Percentiles rank a stretch among this genome's conserved stretches.
Conservation (phyloP, 2,329 filamentous ascomycete genomes). For the Scedosporium apiospermum region DNA sequence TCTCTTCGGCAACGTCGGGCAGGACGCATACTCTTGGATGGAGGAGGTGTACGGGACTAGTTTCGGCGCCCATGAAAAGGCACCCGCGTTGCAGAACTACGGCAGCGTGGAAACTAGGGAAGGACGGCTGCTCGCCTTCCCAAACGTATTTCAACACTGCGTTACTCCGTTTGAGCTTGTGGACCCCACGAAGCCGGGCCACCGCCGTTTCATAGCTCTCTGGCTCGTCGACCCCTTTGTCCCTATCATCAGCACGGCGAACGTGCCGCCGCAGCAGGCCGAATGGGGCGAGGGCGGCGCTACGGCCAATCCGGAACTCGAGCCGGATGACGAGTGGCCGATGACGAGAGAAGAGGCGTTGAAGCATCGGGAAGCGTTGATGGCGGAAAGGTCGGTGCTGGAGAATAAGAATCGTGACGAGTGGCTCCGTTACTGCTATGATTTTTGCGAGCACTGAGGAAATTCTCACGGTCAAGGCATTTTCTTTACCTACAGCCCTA, state of each 20-base stretch:
- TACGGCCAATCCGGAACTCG: not conserved
- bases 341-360: not conserved
- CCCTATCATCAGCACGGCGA: constrained; percentile 23
- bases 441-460: not conserved
- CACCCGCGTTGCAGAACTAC: constrained; percentile 18
- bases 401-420: not conserved
- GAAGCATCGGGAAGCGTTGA: not conserved
- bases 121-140: constrained; percentile 16
- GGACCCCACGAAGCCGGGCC: constrained; percentile 37
- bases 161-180: constrained; percentile 34
- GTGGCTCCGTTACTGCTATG: not conserved
- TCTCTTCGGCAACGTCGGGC: not conserved
- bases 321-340: not conserved
- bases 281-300: constrained; percentile 17
- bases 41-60: constrained; percentile 10
- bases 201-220: constrained; percentile 41
- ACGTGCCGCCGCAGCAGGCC: constrained; percentile 22
- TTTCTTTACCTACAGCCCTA: no score
- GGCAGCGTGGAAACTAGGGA: constrained; percentile 14
- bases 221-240: constrained; percentile 43
- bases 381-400: not conserved
- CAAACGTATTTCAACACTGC: constrained; percentile 29
- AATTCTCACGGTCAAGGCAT: no score
- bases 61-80: not conserved
- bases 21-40: constrained; percentile 8